These are phyloP conservation scores for Teunomyces funiuensis DNA, from an alignment of 805 yeast genomes.

Conservation along the genomic window DNA sequence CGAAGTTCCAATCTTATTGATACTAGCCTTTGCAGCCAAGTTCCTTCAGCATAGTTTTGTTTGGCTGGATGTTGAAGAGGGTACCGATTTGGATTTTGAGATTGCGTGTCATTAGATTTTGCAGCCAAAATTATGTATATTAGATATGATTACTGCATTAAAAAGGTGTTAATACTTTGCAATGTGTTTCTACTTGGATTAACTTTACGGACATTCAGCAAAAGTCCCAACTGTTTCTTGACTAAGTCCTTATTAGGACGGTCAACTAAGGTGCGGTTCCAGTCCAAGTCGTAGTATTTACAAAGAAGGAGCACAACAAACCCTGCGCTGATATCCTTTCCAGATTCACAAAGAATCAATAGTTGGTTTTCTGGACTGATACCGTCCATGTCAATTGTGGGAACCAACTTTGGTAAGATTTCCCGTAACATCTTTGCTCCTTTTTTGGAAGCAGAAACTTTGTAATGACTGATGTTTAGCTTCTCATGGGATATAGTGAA, in stretches of 20 bases:
- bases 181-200: slow-evolving; percentile 80
- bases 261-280: slow-evolving; percentile 25
- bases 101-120: neutral
- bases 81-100: neutral
- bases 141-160: slow-evolving; percentile 30
- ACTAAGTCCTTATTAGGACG: slow-evolving; percentile 49
- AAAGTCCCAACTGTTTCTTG: slow-evolving; percentile 52
- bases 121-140: neutral
- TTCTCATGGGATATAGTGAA: slow-evolving; percentile 14
- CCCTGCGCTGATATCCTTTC: slow-evolving; percentile 66
- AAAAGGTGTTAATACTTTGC: slow-evolving; percentile 62
- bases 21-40: slow-evolving; percentile 37
- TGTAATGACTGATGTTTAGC: slow-evolving; percentile 12
- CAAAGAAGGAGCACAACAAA: slow-evolving; percentile 55
- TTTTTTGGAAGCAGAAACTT: slow-evolving; percentile 48
- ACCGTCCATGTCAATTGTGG: slow-evolving; percentile 12
- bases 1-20: slow-evolving; percentile 54
- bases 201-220: slow-evolving; percentile 49
- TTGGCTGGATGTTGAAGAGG: slow-evolving; percentile 24
- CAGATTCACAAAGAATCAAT: slow-evolving; percentile 60
- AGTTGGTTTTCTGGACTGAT: slow-evolving; percentile 13
- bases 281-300: slow-evolving; percentile 40
- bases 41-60: slow-evolving; percentile 26
- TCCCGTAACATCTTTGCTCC: slow-evolving; percentile 63
- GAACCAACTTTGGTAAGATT: slow-evolving; percentile 44